A percentile compares a stretch with the other conserved stretches of the same genome.
phyloP scores from a whole-genome alignment of 2,329 filamentous ascomycete genomes.

The Aspergillus fischeri region DNA sequence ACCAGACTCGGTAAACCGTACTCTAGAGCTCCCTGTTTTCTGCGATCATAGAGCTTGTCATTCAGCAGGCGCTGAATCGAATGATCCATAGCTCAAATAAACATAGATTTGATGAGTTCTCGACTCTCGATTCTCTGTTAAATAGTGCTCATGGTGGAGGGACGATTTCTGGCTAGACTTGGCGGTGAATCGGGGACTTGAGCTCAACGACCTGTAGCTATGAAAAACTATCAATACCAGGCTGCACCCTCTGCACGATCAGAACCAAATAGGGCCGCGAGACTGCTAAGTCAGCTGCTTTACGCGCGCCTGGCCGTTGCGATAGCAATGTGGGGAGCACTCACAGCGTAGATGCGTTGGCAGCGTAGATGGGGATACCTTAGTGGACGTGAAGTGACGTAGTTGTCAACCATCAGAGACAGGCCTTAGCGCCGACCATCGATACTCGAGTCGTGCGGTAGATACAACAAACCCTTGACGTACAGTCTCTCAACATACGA shows the following conservation, averaged over 20 bases:
- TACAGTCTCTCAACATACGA: background rate
- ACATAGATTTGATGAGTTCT: slow-evolving; percentile 17
- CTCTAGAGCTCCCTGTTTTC: slow-evolving; percentile 95
- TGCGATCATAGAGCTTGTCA: slow-evolving; percentile 98
- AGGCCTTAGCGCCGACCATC: background rate
- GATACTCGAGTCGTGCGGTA: too few species aligned
- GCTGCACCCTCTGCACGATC: background rate
- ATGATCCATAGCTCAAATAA: slow-evolving; percentile 65
- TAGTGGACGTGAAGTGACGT: slow-evolving; percentile 19
- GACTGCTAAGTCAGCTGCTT: slow-evolving; percentile 2
- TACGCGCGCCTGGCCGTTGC: slow-evolving; percentile 4
- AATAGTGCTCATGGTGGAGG: slow-evolving; percentile 25
- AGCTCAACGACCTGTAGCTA: slow-evolving; percentile 10
- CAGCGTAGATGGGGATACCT: slow-evolving; percentile 10
- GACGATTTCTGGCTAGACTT: slow-evolving; percentile 7
- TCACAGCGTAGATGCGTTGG: slow-evolving; percentile 18
- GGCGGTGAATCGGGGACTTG: slow-evolving; percentile 12
- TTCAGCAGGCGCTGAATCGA: slow-evolving; percentile 87
- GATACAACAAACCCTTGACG: background rate
- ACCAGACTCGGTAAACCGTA: slow-evolving; percentile 47
- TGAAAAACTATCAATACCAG: slow-evolving; percentile 1
- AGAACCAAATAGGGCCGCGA: background rate
- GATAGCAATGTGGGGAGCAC: slow-evolving; percentile 16
- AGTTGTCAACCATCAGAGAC: slow-evolving; percentile 4
- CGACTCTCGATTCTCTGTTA: slow-evolving; percentile 16